Evolutionary conservation across 768 basidiomycete genomes (phyloP).

Genomic region (Pleurotus salmoneostramineus): DNA sequence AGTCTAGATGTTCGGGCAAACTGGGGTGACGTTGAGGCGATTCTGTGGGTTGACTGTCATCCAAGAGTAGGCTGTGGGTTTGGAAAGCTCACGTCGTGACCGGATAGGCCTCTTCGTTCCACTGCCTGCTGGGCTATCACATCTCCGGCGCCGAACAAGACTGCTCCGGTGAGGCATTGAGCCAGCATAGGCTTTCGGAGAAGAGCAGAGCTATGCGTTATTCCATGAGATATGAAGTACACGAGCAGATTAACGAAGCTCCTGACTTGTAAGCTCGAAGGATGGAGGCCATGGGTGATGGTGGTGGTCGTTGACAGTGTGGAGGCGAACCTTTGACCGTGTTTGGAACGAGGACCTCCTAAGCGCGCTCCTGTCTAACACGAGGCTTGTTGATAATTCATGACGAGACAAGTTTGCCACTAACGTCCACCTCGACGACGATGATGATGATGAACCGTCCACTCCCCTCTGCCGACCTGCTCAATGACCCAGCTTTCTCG

Average conservation of each 20-base stretch:
- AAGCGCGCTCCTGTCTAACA: too few relatives aligned
- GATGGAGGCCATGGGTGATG: conserved; percentile 26
- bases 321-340: not conserved
- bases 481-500: conserved; percentile 59
- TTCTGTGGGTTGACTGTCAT: not conserved
- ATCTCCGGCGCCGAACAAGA: conserved; percentile 74
- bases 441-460: conserved; percentile 14
- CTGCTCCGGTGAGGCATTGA: conserved; percentile 60
- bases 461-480: conserved; percentile 22
- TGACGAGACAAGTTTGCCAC: not conserved
- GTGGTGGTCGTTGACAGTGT: not conserved
- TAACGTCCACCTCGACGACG: not conserved
- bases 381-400: too few relatives aligned
- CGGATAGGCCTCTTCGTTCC: conserved; percentile 56
- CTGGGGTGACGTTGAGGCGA: conserved; percentile 21
- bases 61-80: not conserved
- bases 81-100: conserved; percentile 65
- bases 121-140: conserved; percentile 84
- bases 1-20: conserved; percentile 59
- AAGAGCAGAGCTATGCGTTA: conserved; percentile 45
- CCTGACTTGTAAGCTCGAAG: conserved; percentile 36
- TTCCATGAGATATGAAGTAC: not conserved
- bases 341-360: not conserved
- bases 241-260: not conserved
- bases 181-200: conserved; percentile 58